phyloP scores from a whole-genome alignment of 371 early-diverging fungal species.

The Mucor lusitanicus region DNA sequence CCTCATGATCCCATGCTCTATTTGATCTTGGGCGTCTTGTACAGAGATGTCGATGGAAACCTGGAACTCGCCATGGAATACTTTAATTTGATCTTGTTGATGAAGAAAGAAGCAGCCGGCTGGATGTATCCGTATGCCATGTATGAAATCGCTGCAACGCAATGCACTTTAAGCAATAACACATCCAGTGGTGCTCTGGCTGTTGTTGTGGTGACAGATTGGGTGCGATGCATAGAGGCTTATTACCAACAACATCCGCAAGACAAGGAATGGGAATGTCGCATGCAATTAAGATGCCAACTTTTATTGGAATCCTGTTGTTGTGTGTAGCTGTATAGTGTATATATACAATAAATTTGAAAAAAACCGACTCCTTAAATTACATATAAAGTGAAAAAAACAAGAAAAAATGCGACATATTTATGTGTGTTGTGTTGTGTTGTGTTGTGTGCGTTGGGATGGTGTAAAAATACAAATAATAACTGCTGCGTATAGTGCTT shows the following conservation, averaged over 20 bases:
- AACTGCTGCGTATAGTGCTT: conserved; percentile 17
- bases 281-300: conserved; percentile 32
- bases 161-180: not conserved
- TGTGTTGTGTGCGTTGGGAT: no score
- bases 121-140: conserved; percentile 28
- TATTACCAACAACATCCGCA: conserved; percentile 15
- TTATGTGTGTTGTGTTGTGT: no score
- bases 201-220: not conserved
- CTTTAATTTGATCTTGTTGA: conserved; percentile 3
- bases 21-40: conserved; percentile 18
- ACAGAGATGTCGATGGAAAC: conserved; percentile 9
- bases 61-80: conserved; percentile 11
- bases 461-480: not conserved
- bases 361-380: not conserved
- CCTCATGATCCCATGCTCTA: not conserved
- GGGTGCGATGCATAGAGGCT: conserved; percentile 14
- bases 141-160: conserved; percentile 29
- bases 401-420: not conserved
- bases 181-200: no score
- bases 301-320: conserved; percentile 18
- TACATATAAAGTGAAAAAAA: not conserved
- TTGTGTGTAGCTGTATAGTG: not conserved
- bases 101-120: not conserved
- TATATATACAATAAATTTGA: no score
- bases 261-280: conserved; percentile 24